A percentile compares a stretch with the other conserved stretches of the same genome.
These are phyloP conservation scores for Fusarium penzigii DNA, from an alignment of 2,329 filamentous ascomycete species.

Conservation along the genomic window DNA sequence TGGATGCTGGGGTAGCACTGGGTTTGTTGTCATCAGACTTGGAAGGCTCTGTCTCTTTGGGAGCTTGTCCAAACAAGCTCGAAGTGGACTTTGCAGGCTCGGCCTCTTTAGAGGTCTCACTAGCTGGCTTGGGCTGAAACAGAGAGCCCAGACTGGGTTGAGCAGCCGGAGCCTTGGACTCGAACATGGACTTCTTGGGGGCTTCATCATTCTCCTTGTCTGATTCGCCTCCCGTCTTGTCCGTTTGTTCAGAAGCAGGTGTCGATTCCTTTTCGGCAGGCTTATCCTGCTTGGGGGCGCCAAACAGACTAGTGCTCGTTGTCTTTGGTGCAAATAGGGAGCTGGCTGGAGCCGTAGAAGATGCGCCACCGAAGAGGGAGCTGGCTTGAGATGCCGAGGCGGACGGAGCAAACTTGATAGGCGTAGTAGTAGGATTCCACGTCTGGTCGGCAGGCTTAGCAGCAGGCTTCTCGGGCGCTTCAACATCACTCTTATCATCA, in stretches of 20 bases:
- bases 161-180: constrained; percentile 31
- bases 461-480: constrained; percentile 27
- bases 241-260: constrained; percentile 26
- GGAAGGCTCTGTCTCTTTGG: too few relatives aligned
- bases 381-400: constrained; percentile 30
- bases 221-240: constrained; percentile 41
- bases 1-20: constrained; percentile 27
- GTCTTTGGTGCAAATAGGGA: constrained; percentile 41
- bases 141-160: constrained; percentile 33
- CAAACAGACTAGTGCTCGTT: constrained; percentile 38
- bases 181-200: constrained; percentile 35
- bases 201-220: constrained; percentile 47
- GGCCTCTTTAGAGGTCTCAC: constrained; percentile 30
- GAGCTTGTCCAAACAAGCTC: constrained; percentile 44
- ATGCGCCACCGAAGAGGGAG: constrained; percentile 36
- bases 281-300: constrained; percentile 35
- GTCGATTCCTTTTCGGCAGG: constrained; percentile 30
- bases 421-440: constrained; percentile 48
- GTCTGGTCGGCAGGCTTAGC: constrained; percentile 39
- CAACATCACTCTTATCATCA: constrained; percentile 27
- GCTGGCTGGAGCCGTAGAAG: constrained; percentile 30
- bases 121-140: constrained; percentile 36
- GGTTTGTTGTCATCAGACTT: constrained; percentile 36
- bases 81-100: constrained; percentile 29
- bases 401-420: constrained; percentile 55